Conservation (phyloP, 805 yeast genomes). For the Cyberlindnera mississippiensis region DNA sequence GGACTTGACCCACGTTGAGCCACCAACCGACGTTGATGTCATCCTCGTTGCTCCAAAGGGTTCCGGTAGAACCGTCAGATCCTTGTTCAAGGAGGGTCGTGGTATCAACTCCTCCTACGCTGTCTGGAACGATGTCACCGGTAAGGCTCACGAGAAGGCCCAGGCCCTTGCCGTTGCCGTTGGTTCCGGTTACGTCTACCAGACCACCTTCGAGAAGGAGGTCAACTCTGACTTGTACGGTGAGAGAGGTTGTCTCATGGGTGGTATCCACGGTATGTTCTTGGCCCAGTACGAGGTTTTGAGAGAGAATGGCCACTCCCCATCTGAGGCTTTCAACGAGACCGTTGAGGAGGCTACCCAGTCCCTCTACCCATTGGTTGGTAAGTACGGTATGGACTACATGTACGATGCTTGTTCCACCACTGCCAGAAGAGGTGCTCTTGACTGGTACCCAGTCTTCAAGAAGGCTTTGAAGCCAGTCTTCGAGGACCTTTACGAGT, state of each 20-base stretch:
- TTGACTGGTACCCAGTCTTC: slow-evolving; percentile 99
- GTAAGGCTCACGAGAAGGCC: slow-evolving; percentile 99
- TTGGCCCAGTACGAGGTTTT: slow-evolving; percentile 99
- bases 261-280: slow-evolving; percentile 99
- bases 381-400: slow-evolving; percentile 99
- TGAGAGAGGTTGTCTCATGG: slow-evolving; percentile 99
- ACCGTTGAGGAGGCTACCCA: slow-evolving; percentile 99
- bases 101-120: slow-evolving; percentile 99
- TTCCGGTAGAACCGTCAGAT: slow-evolving; percentile 99
- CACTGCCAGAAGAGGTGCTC: slow-evolving; percentile 99
- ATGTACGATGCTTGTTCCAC: slow-evolving; percentile 99
- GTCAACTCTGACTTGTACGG: slow-evolving; percentile 99
- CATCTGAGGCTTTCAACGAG: slow-evolving; percentile 99
- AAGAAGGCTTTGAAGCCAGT: slow-evolving; percentile 98
- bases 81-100: slow-evolving; percentile 99
- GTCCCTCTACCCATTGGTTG: slow-evolving; percentile 97
- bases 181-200: slow-evolving; percentile 99
- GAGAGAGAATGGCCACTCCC: slow-evolving; percentile 99
- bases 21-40: slow-evolving; percentile 93
- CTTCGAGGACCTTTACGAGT: slow-evolving; percentile 91
- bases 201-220: slow-evolving; percentile 98
- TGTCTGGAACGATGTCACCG: slow-evolving; percentile 98
- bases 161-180: slow-evolving; percentile 98
- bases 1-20: slow-evolving; percentile 92
- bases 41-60: slow-evolving; percentile 99